A percentile compares a stretch with the other conserved stretches of the same genome.
Conservation (phyloP, 192 early-diverging fungal genomes). For the Coemansia sp. region DNA sequence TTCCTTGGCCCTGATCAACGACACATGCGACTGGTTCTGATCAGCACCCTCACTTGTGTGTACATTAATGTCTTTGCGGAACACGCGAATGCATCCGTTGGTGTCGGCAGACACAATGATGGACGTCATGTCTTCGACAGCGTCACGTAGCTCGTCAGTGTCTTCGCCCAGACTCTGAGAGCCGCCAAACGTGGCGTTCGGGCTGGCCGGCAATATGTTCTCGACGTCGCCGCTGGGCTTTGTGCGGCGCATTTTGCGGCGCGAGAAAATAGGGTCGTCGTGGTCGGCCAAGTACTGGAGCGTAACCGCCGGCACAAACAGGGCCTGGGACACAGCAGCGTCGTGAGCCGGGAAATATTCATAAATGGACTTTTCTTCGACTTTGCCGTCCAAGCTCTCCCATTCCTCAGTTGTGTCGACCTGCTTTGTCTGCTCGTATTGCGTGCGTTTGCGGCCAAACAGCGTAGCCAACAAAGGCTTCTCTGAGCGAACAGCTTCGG, state of each 20-base stretch:
- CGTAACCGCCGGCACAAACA: slow-evolving; percentile 66
- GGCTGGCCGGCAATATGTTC: slow-evolving; percentile 13
- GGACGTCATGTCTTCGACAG: slow-evolving; percentile 43
- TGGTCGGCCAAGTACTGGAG: slow-evolving; percentile 59
- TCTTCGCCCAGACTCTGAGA: not conserved
- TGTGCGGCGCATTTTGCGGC: slow-evolving; percentile 41
- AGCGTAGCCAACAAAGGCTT: slow-evolving; percentile 28
- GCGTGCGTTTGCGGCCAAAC: slow-evolving; percentile 22
- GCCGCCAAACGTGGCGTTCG: slow-evolving; percentile 30
- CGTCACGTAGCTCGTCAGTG: slow-evolving; percentile 1
- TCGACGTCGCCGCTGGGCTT: slow-evolving; percentile 33
- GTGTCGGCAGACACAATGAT: slow-evolving; percentile 69
- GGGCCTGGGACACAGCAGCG: slow-evolving; percentile 58
- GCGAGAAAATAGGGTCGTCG: slow-evolving; percentile 57
- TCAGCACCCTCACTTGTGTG: not conserved
- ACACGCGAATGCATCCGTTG: slow-evolving; percentile 64
- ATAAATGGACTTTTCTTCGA: slow-evolving; percentile 54
- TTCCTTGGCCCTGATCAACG: slow-evolving; percentile 18
- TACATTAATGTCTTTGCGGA: slow-evolving; percentile 61
- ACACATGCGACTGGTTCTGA: slow-evolving; percentile 6
- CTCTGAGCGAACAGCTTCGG: slow-evolving; percentile 5
- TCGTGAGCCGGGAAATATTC: slow-evolving; percentile 61
- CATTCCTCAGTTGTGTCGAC: slow-evolving; percentile 23
- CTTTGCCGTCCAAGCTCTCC: slow-evolving; percentile 55
- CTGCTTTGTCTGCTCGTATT: slow-evolving; percentile 10